These are phyloP conservation scores for Syzygium grande DNA, from an alignment of 345 rosid genomes.

Conservation along the genomic window DNA sequence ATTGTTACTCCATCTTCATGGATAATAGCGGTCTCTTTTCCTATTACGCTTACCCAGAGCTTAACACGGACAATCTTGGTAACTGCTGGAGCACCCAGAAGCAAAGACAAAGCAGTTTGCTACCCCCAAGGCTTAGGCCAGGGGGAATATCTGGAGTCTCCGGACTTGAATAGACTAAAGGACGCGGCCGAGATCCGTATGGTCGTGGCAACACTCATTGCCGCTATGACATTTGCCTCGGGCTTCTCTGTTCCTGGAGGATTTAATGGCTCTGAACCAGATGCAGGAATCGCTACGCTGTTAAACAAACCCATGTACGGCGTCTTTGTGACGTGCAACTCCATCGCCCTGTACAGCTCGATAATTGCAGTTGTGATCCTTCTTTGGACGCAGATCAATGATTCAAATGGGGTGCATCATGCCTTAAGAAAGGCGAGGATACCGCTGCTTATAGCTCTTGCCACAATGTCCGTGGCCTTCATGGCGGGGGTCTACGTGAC, in stretches of 20 bases:
- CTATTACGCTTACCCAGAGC: background rate
- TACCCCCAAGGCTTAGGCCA: background rate
- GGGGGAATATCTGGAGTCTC: background rate
- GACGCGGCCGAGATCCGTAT: background rate
- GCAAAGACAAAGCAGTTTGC: background rate
- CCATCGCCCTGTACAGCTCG: background rate
- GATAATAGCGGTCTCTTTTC: background rate
- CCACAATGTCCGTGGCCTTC: background rate
- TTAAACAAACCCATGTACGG: background rate
- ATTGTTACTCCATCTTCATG: background rate
- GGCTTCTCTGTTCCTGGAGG: background rate
- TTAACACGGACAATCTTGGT: background rate
- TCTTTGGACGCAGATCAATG: background rate
- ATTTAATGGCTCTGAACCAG: background rate
- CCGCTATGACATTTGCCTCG: background rate
- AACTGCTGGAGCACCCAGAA: background rate
- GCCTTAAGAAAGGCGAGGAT: background rate
- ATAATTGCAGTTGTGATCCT: background rate
- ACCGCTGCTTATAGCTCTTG: background rate
- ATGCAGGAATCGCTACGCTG: background rate
- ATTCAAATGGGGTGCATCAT: background rate
- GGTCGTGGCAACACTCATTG: background rate
- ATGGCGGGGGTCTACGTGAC: background rate
- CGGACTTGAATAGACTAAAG: background rate
- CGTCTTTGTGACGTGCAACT: background rate